Base-by-base conservation (phyloP, 1,284 basidiomycete species). In the Microbotryum saponariae region DNA sequence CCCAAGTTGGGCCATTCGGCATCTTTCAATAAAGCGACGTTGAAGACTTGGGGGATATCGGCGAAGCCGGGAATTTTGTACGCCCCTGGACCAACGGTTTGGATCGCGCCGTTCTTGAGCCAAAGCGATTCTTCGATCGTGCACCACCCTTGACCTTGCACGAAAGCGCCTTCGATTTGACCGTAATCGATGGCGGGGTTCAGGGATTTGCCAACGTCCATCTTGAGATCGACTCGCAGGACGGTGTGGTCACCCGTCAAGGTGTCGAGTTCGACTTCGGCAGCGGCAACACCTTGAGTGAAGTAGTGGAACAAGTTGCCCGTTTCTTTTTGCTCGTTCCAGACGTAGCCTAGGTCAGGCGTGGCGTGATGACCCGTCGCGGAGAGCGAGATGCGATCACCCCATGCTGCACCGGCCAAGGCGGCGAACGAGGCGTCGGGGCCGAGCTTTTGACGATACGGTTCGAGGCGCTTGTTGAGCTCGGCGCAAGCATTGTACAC, bases 111-210 rank as follows among this genome's bases (percentile, higher is more conserved):
- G 29, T 73, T 74, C 42, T 70, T 16, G 23, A 72, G 60, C 71
- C 72, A 76, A 0, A 76, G 61, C 10, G 66, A 69, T 62, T 77
- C 76, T 56, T 76, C 75, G 46, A 74, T 72, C 25, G 75, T 76
- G 27, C 64, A 65, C 58, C 75, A 67, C 2, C 75, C 51, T 68
- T 67, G 42, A 61, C 70, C 67, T 69, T 70, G 47, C 2, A 59
- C 48, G 51, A 54, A 58, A 1, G 60, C 57, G 9, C 63, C 60
- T n/a, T 66, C 60, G 23, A 77, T 73, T 64, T 76, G 76, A 12
- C 75, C 76, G n/a, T 74, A 73, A 59, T 77, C 76, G 56, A 77
- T 74, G 8, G 68, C 66, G 7, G 75, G 75, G 55, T 76, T 76
- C 68, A 77, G 69, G 42, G 69, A 72, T 3, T 73, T 68, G 4